phyloP scores from a whole-genome alignment of 2,329 filamentous ascomycete genomes.

The Arthrinium phaeospermum region DNA sequence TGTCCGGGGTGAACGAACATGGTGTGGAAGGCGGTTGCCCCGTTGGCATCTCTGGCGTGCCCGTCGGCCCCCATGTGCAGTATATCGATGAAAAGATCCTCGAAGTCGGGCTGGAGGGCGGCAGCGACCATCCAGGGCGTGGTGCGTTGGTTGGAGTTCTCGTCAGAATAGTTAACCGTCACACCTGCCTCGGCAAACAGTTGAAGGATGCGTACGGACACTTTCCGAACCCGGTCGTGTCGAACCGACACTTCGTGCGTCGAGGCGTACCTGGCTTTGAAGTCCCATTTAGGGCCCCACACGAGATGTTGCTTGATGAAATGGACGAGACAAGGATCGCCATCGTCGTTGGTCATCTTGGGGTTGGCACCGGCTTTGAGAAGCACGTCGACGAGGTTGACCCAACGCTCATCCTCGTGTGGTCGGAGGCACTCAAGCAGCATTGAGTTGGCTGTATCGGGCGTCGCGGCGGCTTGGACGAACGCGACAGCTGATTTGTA shows the following conservation, averaged over 20 bases:
- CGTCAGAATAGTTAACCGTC: neutral
- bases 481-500: neutral
- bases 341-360: neutral
- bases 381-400: neutral
- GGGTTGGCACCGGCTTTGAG: neutral
- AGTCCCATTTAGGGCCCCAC: neutral
- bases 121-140: neutral
- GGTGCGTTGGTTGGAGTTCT: too few species aligned
- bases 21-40: neutral
- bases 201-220: neutral
- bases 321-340: neutral
- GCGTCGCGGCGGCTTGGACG: neutral
- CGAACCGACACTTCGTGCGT: neutral
- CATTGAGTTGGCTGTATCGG: neutral
- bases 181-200: neutral
- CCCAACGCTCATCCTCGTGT: neutral
- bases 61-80: neutral
- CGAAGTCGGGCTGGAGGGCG: neutral
- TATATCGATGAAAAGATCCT: neutral
- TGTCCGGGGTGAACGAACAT: neutral
- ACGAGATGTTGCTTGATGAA: neutral
- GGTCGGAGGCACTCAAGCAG: neutral
- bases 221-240: neutral
- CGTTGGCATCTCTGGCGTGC: neutral
- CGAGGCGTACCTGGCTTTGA: neutral